These are phyloP conservation scores for Solanum rostratum DNA, from an alignment of 257 asterid genomes.

Conservation along the genomic window DNA sequence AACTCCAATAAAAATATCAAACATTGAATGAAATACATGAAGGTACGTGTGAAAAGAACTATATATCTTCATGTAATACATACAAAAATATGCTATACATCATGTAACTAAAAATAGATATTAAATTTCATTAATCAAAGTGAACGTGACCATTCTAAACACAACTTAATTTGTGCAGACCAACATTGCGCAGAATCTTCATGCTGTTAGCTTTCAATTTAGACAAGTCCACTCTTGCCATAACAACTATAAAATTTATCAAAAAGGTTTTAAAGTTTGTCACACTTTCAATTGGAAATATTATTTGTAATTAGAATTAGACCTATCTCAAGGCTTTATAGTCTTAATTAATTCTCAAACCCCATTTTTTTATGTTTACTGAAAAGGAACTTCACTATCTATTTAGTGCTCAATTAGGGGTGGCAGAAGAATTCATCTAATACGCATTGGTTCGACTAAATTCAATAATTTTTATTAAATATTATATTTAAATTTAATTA, in stretches of 20 bases:
- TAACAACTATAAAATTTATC: background rate
- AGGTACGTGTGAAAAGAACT: background rate
- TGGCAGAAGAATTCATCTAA: background rate
- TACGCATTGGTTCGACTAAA: background rate
- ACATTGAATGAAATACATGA: rapidly evolving
- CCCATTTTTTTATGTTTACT: background rate
- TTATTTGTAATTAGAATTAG: background rate
- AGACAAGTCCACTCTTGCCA: background rate
- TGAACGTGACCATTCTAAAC: background rate
- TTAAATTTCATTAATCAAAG: background rate
- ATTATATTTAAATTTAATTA: background rate
- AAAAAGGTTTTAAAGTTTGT: background rate
- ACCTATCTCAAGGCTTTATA: background rate
- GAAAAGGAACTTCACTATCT: background rate
- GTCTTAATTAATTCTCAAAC: background rate
- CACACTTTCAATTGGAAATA: background rate
- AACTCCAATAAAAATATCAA: background rate
- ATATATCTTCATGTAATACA: background rate
- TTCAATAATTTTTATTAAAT: background rate
- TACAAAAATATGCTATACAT: background rate
- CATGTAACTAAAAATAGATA: background rate
- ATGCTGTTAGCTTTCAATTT: background rate
- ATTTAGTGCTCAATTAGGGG: background rate
- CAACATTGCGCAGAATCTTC: background rate
- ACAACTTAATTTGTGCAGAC: background rate